These are phyloP conservation scores for Dactylellina haptotyla DNA, from an alignment of 2,329 filamentous ascomycete species.

Conservation along the genomic window DNA sequence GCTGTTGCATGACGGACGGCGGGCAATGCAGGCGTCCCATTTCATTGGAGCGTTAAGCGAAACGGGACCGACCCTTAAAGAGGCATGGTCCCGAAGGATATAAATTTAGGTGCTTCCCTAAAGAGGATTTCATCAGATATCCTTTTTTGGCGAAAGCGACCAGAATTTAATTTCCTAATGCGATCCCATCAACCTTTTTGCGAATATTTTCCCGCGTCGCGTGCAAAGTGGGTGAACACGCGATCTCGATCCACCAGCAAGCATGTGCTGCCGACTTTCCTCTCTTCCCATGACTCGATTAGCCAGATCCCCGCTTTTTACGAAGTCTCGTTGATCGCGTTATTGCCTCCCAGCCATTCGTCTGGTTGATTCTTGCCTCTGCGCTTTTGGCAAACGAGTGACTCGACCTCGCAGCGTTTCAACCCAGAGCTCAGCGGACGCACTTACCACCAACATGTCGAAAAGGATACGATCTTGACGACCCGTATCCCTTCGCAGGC, in stretches of 20 bases:
- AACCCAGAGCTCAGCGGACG: slow-evolving; percentile 42
- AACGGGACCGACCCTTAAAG: slow-evolving; percentile 50
- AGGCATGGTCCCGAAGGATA: slow-evolving; percentile 34
- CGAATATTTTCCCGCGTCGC: slow-evolving; percentile 31
- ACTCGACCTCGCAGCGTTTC: slow-evolving; percentile 33
- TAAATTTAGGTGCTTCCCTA: slow-evolving; percentile 51
- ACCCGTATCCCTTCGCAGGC: slow-evolving; percentile 26
- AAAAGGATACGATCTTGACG: slow-evolving; percentile 13
- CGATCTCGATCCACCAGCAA: slow-evolving; percentile 26
- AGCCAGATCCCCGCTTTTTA: background rate
- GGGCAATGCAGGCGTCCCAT: slow-evolving; percentile 43
- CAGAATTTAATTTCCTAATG: slow-evolving; percentile 4
- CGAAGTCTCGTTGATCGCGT: slow-evolving; percentile 14
- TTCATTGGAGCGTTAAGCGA: slow-evolving; percentile 54
- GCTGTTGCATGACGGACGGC: slow-evolving; percentile 53
- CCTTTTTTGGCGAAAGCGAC: slow-evolving; percentile 6
- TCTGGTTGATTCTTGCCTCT: slow-evolving; percentile 13
- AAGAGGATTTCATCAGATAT: slow-evolving; percentile 25
- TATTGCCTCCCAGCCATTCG: slow-evolving; percentile 41
- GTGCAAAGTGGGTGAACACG: slow-evolving; percentile 29
- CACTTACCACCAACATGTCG: slow-evolving; percentile 26
- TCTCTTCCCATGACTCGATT: background rate
- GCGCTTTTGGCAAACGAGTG: slow-evolving; percentile 50
- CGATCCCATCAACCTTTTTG: background rate
- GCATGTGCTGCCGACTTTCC: slow-evolving; percentile 17